These are phyloP conservation scores for Quercus alba DNA, from an alignment of 306 rosid species.

Conservation along the genomic window DNA sequence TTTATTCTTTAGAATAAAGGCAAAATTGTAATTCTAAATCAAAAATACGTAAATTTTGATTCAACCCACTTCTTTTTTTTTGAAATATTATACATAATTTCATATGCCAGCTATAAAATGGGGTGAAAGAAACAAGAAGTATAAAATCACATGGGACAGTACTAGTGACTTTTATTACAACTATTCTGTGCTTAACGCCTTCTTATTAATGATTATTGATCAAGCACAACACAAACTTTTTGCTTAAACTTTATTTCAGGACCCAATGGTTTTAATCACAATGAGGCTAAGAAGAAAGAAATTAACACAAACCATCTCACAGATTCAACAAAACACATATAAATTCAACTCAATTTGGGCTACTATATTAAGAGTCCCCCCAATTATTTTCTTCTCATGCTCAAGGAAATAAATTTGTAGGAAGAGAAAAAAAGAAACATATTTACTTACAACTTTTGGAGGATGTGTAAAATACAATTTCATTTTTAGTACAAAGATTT, in stretches of 20 bases:
- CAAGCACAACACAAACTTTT: background rate
- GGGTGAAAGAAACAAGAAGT: background rate
- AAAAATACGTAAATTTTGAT: no score
- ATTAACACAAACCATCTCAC: background rate
- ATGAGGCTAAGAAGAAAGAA: background rate
- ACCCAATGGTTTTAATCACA: background rate
- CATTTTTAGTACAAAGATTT: conserved; percentile 1
- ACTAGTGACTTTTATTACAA: background rate
- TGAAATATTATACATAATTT: background rate
- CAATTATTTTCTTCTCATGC: background rate
- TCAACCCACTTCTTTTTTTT: background rate
- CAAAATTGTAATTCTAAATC: no score
- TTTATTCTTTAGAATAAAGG: no score
- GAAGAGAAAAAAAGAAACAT: conserved; percentile 13
- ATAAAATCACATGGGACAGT: background rate
- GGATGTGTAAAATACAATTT: conserved; percentile 20
- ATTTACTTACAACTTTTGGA: conserved; percentile 24
- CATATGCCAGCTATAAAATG: background rate
- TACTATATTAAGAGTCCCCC: background rate
- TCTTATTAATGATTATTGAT: background rate
- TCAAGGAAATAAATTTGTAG: background rate
- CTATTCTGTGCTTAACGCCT: background rate
- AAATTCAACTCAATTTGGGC: background rate
- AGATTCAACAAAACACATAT: background rate
- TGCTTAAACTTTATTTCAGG: background rate